phyloP scores from a whole-genome alignment of 345 rosid genomes.

The Balakata baccata region DNA sequence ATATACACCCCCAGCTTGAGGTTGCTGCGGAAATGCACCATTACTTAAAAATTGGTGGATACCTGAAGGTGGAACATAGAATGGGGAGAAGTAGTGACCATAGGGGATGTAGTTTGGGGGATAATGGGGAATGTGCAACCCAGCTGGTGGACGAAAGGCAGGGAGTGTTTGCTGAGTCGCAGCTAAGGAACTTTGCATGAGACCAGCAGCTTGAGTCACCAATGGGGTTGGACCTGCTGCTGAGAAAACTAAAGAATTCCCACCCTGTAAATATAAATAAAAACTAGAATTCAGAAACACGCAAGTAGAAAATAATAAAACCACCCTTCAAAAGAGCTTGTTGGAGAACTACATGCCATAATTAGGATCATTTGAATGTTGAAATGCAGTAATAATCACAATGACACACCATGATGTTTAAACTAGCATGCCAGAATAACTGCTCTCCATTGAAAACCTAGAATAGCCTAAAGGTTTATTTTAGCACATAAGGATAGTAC shows the following conservation, averaged over 20 bases:
- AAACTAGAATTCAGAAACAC: slow-evolving; percentile 18
- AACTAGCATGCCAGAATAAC: not conserved
- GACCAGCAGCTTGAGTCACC: slow-evolving; percentile 76
- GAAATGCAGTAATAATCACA: not conserved
- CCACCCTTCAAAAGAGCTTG: too few species aligned
- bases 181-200: slow-evolving; percentile 76
- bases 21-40: slow-evolving; percentile 80
- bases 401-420: not conserved
- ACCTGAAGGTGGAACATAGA: slow-evolving; percentile 69
- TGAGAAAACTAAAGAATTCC: slow-evolving; percentile 63
- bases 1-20: slow-evolving; percentile 69
- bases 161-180: slow-evolving; percentile 79
- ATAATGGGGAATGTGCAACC: slow-evolving; percentile 75
- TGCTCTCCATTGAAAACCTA: not conserved
- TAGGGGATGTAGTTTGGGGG: slow-evolving; percentile 83
- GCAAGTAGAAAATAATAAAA: slow-evolving; percentile 6
- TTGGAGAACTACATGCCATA: too few species aligned
- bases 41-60: slow-evolving; percentile 74
- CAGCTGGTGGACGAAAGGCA: slow-evolving; percentile 80
- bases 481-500: slow-evolving; percentile 3
- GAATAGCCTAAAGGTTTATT: not conserved
- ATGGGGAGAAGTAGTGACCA: slow-evolving; percentile 70
- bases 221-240: slow-evolving; percentile 64
- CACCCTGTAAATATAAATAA: slow-evolving; percentile 53
- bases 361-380: not conserved